Evolutionary conservation across 441 rosid species (phyloP).

Genomic region (Gossypium aridum): DNA sequence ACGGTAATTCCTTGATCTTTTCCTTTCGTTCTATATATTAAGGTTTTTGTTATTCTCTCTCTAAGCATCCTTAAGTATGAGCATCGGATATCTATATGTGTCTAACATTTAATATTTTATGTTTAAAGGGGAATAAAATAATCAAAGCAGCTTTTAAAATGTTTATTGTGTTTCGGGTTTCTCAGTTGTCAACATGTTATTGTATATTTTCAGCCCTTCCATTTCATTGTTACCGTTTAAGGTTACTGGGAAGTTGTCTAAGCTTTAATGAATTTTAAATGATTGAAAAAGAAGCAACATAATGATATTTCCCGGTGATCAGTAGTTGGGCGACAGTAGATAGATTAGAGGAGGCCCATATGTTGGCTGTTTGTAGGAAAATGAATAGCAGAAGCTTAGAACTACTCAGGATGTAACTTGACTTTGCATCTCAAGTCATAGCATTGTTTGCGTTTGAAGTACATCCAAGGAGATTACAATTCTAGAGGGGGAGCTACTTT

Average conservation of each 20-base stretch:
- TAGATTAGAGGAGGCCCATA: not conserved
- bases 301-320: not conserved
- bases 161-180: not conserved
- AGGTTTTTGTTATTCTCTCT: not conserved
- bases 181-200: not conserved
- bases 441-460: slow-evolving; percentile 27
- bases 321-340: not conserved
- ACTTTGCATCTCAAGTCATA: not conserved
- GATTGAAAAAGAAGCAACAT: not conserved
- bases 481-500: slow-evolving; percentile 82
- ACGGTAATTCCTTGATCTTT: slow-evolving; percentile 28
- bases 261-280: not conserved
- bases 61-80: not conserved
- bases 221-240: not conserved
- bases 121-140: no score
- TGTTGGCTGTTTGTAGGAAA: not conserved
- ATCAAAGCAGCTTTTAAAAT: not conserved
- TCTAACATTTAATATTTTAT: no score
- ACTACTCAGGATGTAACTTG: not conserved
- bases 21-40: not conserved
- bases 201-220: not conserved
- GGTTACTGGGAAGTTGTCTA: not conserved
- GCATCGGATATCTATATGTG: not conserved
- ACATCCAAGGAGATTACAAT: slow-evolving; percentile 89
- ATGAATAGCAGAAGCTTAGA: not conserved